Conservation (phyloP, 495 filamentous ascomycete genomes). For the Xylaria castorea region DNA sequence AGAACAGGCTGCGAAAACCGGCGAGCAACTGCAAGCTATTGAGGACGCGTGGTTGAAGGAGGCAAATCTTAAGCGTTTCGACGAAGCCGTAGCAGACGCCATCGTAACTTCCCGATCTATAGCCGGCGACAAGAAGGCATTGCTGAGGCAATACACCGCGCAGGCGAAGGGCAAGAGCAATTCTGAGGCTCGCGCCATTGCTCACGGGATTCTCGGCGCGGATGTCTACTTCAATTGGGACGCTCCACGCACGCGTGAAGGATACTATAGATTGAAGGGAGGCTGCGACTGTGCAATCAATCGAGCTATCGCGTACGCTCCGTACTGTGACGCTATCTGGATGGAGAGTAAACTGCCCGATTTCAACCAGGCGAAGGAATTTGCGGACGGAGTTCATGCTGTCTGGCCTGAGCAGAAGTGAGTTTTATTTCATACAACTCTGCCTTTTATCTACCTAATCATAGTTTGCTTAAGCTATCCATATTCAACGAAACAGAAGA, state of each 20-base stretch:
- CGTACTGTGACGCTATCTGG: constrained; percentile 96
- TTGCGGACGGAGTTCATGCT: constrained; percentile 91
- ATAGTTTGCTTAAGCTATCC: not conserved
- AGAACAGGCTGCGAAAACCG: constrained; percentile 81
- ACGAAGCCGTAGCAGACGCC: constrained; percentile 82
- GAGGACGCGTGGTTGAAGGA: constrained; percentile 86
- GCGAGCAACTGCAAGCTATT: constrained; percentile 83
- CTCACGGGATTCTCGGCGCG: constrained; percentile 78
- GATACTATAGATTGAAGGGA: constrained; percentile 90
- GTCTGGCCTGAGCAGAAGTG: constrained; percentile 97
- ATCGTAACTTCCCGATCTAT: constrained; percentile 64
- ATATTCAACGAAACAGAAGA: not conserved
- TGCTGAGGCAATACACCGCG: constrained; percentile 69
- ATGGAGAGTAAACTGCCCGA: constrained; percentile 99
- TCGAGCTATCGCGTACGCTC: constrained; percentile 89
- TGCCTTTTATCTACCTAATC: not conserved
- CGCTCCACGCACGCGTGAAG: constrained; percentile 85
- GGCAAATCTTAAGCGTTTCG: constrained; percentile 90
- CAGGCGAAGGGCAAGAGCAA: constrained; percentile 84
- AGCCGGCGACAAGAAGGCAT: constrained; percentile 68
- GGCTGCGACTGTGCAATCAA: constrained; percentile 93
- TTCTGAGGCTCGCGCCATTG: constrained; percentile 79
- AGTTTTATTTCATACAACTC: constrained; percentile 38
- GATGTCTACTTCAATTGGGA: constrained; percentile 97
- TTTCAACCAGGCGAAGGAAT: constrained; percentile 89